These are phyloP conservation scores for Colletotrichum sojae DNA, from an alignment of 2,329 filamentous ascomycete genomes.

Conservation along the genomic window DNA sequence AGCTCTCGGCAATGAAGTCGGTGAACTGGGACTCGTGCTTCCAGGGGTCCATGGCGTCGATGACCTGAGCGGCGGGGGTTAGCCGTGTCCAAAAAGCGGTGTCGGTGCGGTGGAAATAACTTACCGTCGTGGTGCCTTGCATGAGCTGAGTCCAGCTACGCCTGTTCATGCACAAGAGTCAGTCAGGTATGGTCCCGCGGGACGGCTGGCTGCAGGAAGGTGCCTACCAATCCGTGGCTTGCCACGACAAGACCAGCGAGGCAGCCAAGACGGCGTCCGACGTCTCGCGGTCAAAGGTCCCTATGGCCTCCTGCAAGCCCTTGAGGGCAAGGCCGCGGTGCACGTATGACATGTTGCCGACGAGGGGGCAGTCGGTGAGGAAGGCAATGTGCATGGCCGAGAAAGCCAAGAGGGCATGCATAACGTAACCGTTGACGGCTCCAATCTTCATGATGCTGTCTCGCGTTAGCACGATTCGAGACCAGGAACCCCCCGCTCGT, in stretches of 20 bases:
- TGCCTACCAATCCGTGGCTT: constrained; percentile 93
- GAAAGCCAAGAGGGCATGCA: constrained; percentile 92
- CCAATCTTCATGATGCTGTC: constrained; percentile 85
- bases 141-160: constrained; percentile 93
- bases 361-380: constrained; percentile 87
- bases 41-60: constrained; percentile 93
- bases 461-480: constrained; percentile 2
- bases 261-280: constrained; percentile 93
- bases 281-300: constrained; percentile 85
- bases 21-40: constrained; percentile 90
- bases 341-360: constrained; percentile 89
- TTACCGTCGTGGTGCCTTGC: constrained; percentile 89
- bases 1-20: constrained; percentile 85
- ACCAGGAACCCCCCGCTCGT: background rate
- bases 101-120: constrained; percentile 49
- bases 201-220: constrained; percentile 51
- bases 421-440: constrained; percentile 86
- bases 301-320: constrained; percentile 89
- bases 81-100: background rate
- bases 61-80: constrained; percentile 64
- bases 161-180: constrained; percentile 64
- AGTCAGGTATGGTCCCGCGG: constrained; percentile 52
- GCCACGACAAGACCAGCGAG: constrained; percentile 94
- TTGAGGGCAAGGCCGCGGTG: constrained; percentile 89
- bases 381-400: constrained; percentile 96